A percentile compares a stretch with the other conserved stretches of the same genome.
These are phyloP conservation scores for Tolypocladium ophioglossoides DNA, from an alignment of 2,329 filamentous ascomycete species.

Conservation along the genomic window DNA sequence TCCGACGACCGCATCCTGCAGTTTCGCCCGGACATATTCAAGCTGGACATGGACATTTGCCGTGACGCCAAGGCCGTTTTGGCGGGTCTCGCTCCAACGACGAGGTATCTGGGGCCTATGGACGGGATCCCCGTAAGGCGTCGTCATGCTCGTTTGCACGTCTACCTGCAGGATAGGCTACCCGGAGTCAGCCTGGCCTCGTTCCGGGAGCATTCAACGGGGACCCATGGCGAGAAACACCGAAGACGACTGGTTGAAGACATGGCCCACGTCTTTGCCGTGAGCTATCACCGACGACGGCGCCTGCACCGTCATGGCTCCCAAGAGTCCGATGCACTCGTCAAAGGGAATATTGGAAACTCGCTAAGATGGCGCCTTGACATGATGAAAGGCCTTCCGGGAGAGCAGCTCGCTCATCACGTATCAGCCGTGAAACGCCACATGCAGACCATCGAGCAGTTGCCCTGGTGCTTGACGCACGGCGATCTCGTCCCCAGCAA, in stretches of 20 bases:
- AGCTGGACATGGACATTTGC: constrained; percentile 27
- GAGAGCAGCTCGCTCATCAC: constrained; percentile 7
- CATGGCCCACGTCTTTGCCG: constrained; percentile 29
- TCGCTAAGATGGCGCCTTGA: constrained; percentile 29
- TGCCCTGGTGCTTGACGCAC: constrained; percentile 48
- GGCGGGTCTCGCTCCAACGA: constrained; percentile 29
- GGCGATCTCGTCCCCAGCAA: constrained; percentile 50
- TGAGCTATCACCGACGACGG: constrained; percentile 20
- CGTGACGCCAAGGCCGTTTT: constrained; percentile 27
- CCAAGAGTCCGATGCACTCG: background rate
- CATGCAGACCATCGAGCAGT: constrained; percentile 23
- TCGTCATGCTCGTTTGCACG: constrained; percentile 13
- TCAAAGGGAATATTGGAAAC: constrained; percentile 25
- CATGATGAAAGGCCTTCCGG: constrained; percentile 25
- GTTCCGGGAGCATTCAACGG: background rate
- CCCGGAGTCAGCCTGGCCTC: constrained; percentile 27
- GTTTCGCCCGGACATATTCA: constrained; percentile 34
- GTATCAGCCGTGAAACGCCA: constrained; percentile 15
- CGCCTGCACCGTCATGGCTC: background rate
- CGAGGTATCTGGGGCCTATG: constrained; percentile 25
- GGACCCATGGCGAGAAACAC: background rate
- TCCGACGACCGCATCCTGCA: constrained; percentile 31
- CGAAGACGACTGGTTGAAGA: constrained; percentile 25
- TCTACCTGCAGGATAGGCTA: constrained; percentile 32
- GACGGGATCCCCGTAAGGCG: background rate